These are phyloP conservation scores for Cystofilobasidium bisporidii DNA, from an alignment of 768 basidiomycete genomes.

Conservation along the genomic window DNA sequence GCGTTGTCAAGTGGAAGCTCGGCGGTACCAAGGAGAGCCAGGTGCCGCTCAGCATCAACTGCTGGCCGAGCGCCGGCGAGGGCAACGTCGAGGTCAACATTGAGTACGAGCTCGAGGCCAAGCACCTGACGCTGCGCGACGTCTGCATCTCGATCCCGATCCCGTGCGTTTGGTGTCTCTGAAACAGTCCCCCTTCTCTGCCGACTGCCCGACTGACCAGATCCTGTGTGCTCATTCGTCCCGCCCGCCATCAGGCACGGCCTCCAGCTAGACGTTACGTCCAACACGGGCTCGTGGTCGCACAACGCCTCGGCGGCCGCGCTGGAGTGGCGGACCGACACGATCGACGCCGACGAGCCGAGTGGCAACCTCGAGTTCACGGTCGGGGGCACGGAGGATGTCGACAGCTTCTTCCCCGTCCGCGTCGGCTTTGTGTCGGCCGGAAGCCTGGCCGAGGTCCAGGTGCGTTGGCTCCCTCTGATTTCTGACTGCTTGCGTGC, in stretches of 20 bases:
- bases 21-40: conserved; percentile 81
- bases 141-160: conserved; percentile 84
- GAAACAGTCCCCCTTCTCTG: conserved; percentile 1
- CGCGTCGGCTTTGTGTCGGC: conserved; percentile 67
- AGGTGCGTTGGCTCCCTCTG: conserved; percentile 40
- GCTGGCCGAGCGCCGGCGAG: conserved; percentile 88
- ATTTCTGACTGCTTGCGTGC: conserved; percentile 46
- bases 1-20: conserved; percentile 88
- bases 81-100: conserved; percentile 92
- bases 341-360: conserved; percentile 50
- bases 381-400: conserved; percentile 65
- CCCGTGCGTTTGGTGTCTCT: conserved; percentile 52
- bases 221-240: no score
- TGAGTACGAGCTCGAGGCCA: conserved; percentile 91
- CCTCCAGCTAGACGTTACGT: conserved; percentile 68
- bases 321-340: conserved; percentile 73
- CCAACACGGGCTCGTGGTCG: conserved; percentile 68
- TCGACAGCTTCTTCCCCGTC: conserved; percentile 84
- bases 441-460: conserved; percentile 70
- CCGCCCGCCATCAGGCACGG: conserved; percentile 49
- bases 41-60: conserved; percentile 87
- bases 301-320: conserved; percentile 69
- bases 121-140: conserved; percentile 67
- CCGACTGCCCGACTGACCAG: no score
- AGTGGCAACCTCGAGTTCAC: conserved; percentile 87